phyloP scores from a whole-genome alignment of 116 monocot genomes.

The Posidonia oceanica region DNA sequence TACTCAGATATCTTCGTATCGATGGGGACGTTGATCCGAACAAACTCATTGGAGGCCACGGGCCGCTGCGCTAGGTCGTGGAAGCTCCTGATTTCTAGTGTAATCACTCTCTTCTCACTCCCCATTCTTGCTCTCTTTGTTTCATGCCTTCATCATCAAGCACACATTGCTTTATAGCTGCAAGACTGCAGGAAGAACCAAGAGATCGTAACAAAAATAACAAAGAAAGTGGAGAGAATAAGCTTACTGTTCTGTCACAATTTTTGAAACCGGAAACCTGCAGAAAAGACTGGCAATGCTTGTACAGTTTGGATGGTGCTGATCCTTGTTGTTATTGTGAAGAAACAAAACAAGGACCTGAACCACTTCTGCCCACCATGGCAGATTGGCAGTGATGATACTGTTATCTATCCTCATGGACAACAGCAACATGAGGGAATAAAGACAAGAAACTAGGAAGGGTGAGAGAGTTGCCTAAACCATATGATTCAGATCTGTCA shows the following conservation, averaged over 20 bases:
- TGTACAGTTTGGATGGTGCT: conserved; percentile 1
- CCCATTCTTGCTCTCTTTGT: neutral
- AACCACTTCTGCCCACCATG: neutral
- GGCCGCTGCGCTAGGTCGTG: neutral
- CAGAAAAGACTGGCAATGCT: conserved; percentile 1
- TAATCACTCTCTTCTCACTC: conserved; percentile 3
- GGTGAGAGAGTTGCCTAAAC: no score
- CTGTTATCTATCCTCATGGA: neutral
- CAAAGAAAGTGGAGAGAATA: neutral
- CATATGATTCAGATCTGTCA: neutral
- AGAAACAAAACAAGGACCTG: neutral
- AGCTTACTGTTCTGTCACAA: conserved; percentile 1
- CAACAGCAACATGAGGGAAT: conserved; percentile 2
- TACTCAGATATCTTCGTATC: conserved; percentile 8
- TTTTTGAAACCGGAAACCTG: neutral
- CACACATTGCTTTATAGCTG: no score
- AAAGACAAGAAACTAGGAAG: neutral
- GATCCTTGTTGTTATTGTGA: neutral
- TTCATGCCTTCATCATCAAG: neutral
- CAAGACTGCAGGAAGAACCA: neutral
- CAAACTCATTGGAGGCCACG: neutral
- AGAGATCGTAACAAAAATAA: neutral
- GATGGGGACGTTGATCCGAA: conserved; percentile 1
- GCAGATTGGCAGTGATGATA: neutral
- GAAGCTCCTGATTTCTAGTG: conserved; percentile 7